phyloP scores from a whole-genome alignment of 768 basidiomycete species.

The Tricholoma hemisulphureum region DNA sequence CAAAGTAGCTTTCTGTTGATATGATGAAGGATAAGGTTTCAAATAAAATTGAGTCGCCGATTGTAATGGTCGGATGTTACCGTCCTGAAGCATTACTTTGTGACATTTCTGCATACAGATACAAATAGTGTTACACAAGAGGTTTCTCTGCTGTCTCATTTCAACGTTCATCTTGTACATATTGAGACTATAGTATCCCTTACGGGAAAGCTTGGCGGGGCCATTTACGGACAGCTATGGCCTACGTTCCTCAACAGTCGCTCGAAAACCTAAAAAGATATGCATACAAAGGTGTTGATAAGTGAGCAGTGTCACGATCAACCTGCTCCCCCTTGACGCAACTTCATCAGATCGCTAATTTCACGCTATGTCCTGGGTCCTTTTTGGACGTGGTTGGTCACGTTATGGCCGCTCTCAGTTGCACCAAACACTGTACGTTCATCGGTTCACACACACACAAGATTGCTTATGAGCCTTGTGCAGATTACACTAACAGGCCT shows the following conservation, averaged over 20 bases:
- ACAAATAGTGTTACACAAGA: too few relatives aligned
- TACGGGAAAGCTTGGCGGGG: constrained; percentile 1
- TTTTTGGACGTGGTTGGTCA: constrained; percentile 92
- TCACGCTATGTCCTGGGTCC: constrained; percentile 77
- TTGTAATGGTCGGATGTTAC: background rate
- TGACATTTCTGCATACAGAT: too few relatives aligned
- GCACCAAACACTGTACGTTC: constrained; percentile 84
- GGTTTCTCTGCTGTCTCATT: too few relatives aligned
- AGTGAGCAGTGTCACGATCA: constrained; percentile 42
- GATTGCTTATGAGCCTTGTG: background rate
- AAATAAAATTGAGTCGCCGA: background rate
- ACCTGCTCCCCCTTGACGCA: constrained; percentile 8
- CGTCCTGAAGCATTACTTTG: too few relatives aligned
- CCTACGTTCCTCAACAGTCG: constrained; percentile 63
- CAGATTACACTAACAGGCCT: constrained; percentile 92
- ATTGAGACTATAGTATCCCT: constrained; percentile 1
- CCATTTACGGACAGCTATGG: constrained; percentile 38
- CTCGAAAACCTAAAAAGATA: constrained; percentile 76
- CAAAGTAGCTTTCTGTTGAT: constrained; percentile 1
- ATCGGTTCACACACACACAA: background rate
- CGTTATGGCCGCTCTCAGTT: constrained; percentile 77
- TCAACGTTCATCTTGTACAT: too few relatives aligned
- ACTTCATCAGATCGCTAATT: constrained; percentile 58
- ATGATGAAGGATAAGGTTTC: constrained; percentile 2
- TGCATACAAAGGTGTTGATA: constrained; percentile 78